A percentile compares a stretch with the other conserved stretches of the same genome.
These are phyloP conservation scores for Claviceps sp. DNA, from an alignment of 2,329 filamentous ascomycete genomes.

Conservation along the genomic window DNA sequence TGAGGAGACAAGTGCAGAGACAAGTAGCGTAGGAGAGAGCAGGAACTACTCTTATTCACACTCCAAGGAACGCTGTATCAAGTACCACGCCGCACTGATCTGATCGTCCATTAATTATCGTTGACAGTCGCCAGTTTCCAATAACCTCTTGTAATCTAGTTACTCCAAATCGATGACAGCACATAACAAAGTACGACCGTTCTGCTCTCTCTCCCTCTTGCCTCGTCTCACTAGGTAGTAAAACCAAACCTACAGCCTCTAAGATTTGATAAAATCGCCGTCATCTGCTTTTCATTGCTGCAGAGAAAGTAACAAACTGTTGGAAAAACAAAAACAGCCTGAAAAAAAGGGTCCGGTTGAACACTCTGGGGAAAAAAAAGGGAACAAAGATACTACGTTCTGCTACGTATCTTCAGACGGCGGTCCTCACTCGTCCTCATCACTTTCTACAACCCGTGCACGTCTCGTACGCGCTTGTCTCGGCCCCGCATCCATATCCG, in stretches of 20 bases:
- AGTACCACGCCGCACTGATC: not conserved
- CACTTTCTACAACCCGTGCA: conserved; percentile 32
- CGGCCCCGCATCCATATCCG: conserved; percentile 22
- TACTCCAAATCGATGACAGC: not conserved
- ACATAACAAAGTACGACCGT: not conserved
- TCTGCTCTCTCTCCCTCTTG: not conserved
- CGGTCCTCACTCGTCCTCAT: conserved; percentile 7
- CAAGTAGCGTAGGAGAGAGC: not conserved
- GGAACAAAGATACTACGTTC: not conserved
- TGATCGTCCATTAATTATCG: too few species aligned
- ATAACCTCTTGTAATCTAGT: too few species aligned
- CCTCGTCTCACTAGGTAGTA: not conserved
- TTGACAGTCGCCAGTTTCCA: too few species aligned
- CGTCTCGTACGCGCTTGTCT: conserved; percentile 34
- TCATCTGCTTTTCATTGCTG: too few species aligned
- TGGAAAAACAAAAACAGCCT: too few species aligned
- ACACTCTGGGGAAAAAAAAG: not conserved
- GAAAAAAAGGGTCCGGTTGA: too few species aligned
- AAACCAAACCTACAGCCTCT: not conserved
- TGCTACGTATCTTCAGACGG: too few species aligned
- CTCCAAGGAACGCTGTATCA: not conserved
- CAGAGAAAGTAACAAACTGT: too few species aligned
- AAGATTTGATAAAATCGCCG: not conserved
- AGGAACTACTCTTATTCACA: not conserved
- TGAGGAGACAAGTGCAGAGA: not conserved